These are phyloP conservation scores for Coniella lustricola DNA, from an alignment of 2,329 filamentous ascomycete species.

Conservation along the genomic window DNA sequence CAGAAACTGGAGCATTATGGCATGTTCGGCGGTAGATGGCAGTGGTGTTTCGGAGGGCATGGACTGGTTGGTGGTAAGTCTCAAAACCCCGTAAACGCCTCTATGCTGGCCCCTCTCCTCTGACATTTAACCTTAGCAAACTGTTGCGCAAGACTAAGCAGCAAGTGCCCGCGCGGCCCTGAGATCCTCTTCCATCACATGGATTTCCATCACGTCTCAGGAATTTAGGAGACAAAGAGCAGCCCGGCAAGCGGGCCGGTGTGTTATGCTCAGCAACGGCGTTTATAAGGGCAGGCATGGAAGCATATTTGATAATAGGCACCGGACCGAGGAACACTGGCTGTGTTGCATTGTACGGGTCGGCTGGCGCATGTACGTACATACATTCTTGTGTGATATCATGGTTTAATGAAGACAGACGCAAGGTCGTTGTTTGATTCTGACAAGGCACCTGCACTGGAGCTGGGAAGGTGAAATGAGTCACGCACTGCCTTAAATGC, in stretches of 20 bases:
- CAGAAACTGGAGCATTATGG: conserved; percentile 98
- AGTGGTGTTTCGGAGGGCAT: conserved; percentile 94
- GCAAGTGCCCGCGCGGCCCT: background rate
- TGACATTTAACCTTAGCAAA: conserved; percentile 29
- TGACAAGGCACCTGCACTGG: background rate
- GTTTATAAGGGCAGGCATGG: conserved; percentile 13
- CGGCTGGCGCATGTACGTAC: conserved; percentile 14
- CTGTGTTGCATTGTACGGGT: conserved; percentile 11
- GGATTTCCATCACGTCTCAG: conserved; percentile 1
- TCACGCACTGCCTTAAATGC: background rate
- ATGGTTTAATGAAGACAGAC: conserved; percentile 17
- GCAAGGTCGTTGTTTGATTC: conserved; percentile 12
- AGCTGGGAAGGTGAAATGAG: background rate
- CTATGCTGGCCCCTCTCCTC: background rate
- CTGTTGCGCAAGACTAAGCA: conserved; percentile 32
- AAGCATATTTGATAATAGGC: conserved; percentile 4
- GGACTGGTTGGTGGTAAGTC: conserved; percentile 90
- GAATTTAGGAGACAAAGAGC: background rate
- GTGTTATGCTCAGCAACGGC: conserved; percentile 14
- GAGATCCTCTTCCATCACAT: background rate
- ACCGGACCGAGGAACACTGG: background rate
- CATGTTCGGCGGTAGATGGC: conserved; percentile 92
- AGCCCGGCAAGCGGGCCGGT: conserved; percentile 5
- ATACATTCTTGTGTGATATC: conserved; percentile 14
- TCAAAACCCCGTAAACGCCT: no score